These are phyloP conservation scores for Pyronema domesticum DNA, from an alignment of 495 filamentous ascomycete genomes.

Conservation along the genomic window DNA sequence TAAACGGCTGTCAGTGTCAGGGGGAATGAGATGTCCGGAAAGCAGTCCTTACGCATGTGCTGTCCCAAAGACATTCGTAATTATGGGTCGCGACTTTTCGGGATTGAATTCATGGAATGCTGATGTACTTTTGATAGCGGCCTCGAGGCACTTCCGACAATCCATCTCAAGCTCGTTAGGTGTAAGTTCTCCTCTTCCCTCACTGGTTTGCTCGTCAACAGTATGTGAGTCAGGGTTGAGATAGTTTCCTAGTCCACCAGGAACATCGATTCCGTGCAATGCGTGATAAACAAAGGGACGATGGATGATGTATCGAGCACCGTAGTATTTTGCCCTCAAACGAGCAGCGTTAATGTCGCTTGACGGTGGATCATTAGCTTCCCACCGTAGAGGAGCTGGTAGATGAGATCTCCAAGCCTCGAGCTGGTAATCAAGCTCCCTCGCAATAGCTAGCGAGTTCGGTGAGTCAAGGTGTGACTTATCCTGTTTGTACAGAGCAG, in stretches of 20 bases:
- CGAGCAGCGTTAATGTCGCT: conserved; percentile 65
- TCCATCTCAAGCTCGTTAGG: conserved; percentile 25
- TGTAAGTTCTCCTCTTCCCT: conserved; percentile 6
- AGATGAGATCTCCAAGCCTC: conserved; percentile 32
- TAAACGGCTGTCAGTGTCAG: conserved; percentile 25
- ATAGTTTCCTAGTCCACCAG: neutral
- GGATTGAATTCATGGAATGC: conserved; percentile 58
- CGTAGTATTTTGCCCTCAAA: conserved; percentile 85
- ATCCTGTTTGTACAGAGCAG: conserved; percentile 49
- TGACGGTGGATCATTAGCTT: conserved; percentile 47
- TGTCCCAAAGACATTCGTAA: conserved; percentile 90
- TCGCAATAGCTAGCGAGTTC: conserved; percentile 19
- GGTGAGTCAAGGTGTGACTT: conserved; percentile 20
- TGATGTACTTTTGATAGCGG: conserved; percentile 65
- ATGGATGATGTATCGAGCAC: conserved; percentile 76
- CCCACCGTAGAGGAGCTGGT: conserved; percentile 38
- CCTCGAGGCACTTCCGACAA: conserved; percentile 43
- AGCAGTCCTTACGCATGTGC: conserved; percentile 71
- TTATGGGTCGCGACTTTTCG: conserved; percentile 45
- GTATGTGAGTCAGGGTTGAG: neutral
- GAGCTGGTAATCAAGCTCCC: conserved; percentile 29
- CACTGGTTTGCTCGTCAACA: neutral
- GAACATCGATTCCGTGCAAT: conserved; percentile 30
- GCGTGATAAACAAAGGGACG: conserved; percentile 56
- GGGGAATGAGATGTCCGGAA: neutral